Base-by-base conservation (phyloP, 2,329 filamentous ascomycete genomes). In the Aureobasidium melanogenum region DNA sequence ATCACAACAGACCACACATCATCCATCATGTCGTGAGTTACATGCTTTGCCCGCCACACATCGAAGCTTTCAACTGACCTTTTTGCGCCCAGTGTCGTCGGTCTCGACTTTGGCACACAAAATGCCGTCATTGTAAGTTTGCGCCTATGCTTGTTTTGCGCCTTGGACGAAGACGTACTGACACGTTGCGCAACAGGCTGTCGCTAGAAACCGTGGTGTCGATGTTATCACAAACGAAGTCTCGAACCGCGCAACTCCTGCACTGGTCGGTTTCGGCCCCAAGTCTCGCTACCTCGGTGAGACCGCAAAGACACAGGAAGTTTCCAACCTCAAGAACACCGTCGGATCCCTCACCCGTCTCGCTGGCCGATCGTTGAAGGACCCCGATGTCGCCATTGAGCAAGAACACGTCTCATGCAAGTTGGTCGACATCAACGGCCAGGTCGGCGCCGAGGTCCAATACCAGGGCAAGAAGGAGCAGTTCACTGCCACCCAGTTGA, bases 181-280 rank as follows among this genome's bases (percentile, higher is more conserved):
- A 68, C 64, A 19, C 15, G 15, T 44, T 7, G 7, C 15, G 14
- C 14, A 43, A 57, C 55, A 69, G 68, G 93, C 93, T 75, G 93
- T 97, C 77, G 94, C 94, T 74, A 87, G 94, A 77, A 97, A 97
- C 79, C 92, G 95, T 76, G 94, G 94, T 80, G 94, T 99, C 77
- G 94, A 99, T 82, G 94, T 99, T 76, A 96, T 99, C 75, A 88
- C 91, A 80, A 99, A 99, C 83, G 94, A 99, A 79, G 94, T 97
- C 70, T 99, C 94, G 68, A 97, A 99, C 84, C 88, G 94, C 78
- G 87, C 91, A 64, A 99, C 94, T 70, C 94, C 94, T 90, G 91
- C 94, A 65, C 82, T 99, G 67, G 94, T 99, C 71, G 92, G 91
- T 71, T 99, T 99, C 77, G 91, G 91, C 63, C 88, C 91, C 74